Conservation (phyloP, 106 monocot genomes). For the Narthecium ossifragum region DNA sequence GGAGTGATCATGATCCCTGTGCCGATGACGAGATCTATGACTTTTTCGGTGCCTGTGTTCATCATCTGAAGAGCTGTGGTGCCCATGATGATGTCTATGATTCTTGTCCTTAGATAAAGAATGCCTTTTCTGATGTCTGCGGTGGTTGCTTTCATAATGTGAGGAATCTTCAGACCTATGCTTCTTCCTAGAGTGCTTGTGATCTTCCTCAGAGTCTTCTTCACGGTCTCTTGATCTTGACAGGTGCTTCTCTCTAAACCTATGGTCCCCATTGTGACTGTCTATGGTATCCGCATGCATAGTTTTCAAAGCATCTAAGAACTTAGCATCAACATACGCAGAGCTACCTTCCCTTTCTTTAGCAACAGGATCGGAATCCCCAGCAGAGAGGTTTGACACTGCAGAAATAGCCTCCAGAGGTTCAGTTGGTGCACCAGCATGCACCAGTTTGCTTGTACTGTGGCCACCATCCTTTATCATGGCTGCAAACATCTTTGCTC, state of each 20-base stretch:
- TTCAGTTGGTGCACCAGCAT: constrained; percentile 11
- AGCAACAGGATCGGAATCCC: constrained; percentile 7
- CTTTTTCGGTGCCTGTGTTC: constrained; percentile 20
- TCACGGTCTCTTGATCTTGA: constrained; percentile 10
- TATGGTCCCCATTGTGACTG: constrained; percentile 1
- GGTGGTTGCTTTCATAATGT: neutral
- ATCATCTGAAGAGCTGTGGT: constrained; percentile 30
- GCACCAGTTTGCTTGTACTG: constrained; percentile 12
- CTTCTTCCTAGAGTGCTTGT: constrained; percentile 31
- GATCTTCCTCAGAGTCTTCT: constrained; percentile 19
- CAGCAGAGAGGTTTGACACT: constrained; percentile 12
- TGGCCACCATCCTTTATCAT: constrained; percentile 57
- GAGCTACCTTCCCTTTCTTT: constrained; percentile 67
- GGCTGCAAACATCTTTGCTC: constrained; percentile 80
- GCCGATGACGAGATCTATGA: constrained; percentile 14
- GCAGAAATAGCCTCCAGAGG: constrained; percentile 14
- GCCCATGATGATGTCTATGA: constrained; percentile 15
- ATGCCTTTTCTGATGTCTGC: constrained; percentile 2
- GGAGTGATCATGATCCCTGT: constrained; percentile 1
- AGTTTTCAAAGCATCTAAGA: neutral
- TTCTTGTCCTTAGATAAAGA: constrained; percentile 31
- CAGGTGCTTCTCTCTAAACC: constrained; percentile 18
- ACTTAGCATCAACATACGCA: constrained; percentile 30
- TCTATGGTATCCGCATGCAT: constrained; percentile 8
- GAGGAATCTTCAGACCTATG: neutral